Conservation (phyloP, 2,329 filamentous ascomycete species). For the Cladosporium sp. region DNA sequence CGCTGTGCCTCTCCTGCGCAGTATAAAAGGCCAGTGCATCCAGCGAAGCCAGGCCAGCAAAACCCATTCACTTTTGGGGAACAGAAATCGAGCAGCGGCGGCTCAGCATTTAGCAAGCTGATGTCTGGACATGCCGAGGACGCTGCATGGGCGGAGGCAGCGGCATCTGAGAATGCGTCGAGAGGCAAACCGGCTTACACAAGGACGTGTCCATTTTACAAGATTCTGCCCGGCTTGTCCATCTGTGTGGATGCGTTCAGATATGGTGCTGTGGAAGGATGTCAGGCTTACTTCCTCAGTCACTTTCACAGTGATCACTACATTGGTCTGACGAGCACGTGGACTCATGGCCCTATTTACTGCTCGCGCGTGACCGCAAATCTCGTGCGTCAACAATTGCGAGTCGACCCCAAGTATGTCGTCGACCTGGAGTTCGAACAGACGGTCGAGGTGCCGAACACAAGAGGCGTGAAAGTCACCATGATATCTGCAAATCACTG, state of each 20-base stretch:
- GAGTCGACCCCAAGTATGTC: conserved; percentile 82
- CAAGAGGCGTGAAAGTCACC: conserved; percentile 79
- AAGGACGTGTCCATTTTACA: conserved; percentile 96
- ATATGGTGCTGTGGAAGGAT: conserved; percentile 89
- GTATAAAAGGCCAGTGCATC: conserved; percentile 60
- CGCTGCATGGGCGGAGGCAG: conserved; percentile 83
- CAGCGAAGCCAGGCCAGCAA: conserved; percentile 75
- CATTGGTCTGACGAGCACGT: conserved; percentile 81
- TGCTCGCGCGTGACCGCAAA: conserved; percentile 92
- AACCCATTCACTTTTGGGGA: conserved; percentile 69
- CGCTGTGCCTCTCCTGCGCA: conserved; percentile 47
- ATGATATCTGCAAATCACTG: conserved; percentile 98
- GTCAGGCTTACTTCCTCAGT: conserved; percentile 92
- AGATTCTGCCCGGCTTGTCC: conserved; percentile 88
- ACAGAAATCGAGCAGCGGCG: conserved; percentile 37
- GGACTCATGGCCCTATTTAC: conserved; percentile 93
- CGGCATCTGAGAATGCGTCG: conserved; percentile 73
- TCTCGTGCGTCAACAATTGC: conserved; percentile 80
- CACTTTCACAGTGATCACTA: conserved; percentile 99
- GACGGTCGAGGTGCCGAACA: conserved; percentile 74
- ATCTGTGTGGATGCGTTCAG: conserved; percentile 96
- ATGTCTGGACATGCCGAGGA: conserved; percentile 94
- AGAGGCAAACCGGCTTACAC: conserved; percentile 84
- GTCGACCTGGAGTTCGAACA: conserved; percentile 83
- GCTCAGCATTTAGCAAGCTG: conserved; percentile 84